Evolutionary conservation across 2,329 filamentous ascomycete genomes (phyloP), one percentile per base, ranked within the genome.

Genomic region (Aphanoascus verrucosus): DNA sequence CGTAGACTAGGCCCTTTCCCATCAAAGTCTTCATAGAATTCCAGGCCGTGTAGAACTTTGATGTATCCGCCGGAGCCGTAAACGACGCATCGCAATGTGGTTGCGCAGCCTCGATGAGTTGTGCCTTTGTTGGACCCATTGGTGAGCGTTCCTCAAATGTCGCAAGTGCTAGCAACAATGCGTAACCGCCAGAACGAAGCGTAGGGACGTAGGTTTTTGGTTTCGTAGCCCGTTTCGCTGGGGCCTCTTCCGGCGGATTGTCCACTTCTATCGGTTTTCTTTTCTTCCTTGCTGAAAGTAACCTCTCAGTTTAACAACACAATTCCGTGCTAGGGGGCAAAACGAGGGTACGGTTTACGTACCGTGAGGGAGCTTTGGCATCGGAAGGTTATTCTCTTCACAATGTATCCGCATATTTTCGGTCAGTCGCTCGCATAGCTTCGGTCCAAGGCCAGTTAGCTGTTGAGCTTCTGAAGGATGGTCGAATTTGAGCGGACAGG

Each of bases 41-140:
- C 86, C 86, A 93, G 0, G 87, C 87, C 0, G 86, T 91, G 61
- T 87, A 86, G 61, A 80, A 86, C 54, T 82, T 85, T 9, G 76
- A 82, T 0, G 84, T 74, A 52, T 87, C 83, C 40, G 72, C 74
- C 0, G 85, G 83, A 0, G 78, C 80, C 0, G 78, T 84, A 61
- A 88, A 89, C 0, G 85, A 89, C 1, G 83, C 71, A 63, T 90
- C 85, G 61, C 83, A 88, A 64, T 86, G 75, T 5, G 79, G 79
- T 61, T 91, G 84, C 0, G 86, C 85, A 11, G 77, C 71, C 55
- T 83, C 80, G 44, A 89, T 83, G 2, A 89, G 69, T 54, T 86
- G 77, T 5, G 74, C 64, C 64, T 89, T 91, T 8, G 81, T 80
- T 68, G 91, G 70, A 2, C 83, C 80, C 40, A 72, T 66, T 0